Base-by-base conservation (phyloP, 2,329 filamentous ascomycete genomes). In the Xylariaceae sp. region DNA sequence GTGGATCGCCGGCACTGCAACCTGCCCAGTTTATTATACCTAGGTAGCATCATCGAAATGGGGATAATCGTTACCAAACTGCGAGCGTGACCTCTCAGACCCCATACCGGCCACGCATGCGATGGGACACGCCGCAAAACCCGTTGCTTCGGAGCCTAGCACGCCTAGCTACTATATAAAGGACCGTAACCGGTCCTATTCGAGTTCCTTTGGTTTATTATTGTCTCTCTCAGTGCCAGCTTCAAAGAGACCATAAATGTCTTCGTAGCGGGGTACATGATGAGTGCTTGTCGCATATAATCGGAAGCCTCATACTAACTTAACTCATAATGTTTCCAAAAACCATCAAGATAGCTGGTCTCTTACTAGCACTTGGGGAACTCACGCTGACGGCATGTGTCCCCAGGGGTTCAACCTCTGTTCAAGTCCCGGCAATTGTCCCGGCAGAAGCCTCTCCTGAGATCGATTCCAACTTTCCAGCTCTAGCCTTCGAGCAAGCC, bases 401-500 rank as follows among this genome's bases (percentile, higher is more conserved):
- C 40, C 51, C 64, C 23, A 66, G 62, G 21, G 31, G 49, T n/a
- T 56, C 56, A 37, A 52, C 51, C 16, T 55, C 58, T n/a, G 34
- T 70, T 19, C 37, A 61, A 6, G 33, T 69, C 3, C 59, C 68
- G 2, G 43, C 49, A 8, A 36, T 12, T 4, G 50, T 57, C 16
- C 62, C 64, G 3, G 21, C 39, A 11, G 61, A 61, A 36, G 52
- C 56, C 6, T 70, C 69, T 1, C 53, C 39, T n/a, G 45, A 53
- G 26, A 63, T 71, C 48, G 58, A 66, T 43, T 47, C 64, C 5
- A 65, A 68, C 52, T 74, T 74, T 54, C 65, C 64, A 31, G 70
- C 70, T 3, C 64, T 73, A 29, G 70, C 69, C 2, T 74, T 74
- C 39, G 73, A 75, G 56, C 57, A 73, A 53, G 61, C 71, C 8